Base-by-base conservation (phyloP, 2,329 filamentous ascomycete species). In the Aurifilum marmelostoma region DNA sequence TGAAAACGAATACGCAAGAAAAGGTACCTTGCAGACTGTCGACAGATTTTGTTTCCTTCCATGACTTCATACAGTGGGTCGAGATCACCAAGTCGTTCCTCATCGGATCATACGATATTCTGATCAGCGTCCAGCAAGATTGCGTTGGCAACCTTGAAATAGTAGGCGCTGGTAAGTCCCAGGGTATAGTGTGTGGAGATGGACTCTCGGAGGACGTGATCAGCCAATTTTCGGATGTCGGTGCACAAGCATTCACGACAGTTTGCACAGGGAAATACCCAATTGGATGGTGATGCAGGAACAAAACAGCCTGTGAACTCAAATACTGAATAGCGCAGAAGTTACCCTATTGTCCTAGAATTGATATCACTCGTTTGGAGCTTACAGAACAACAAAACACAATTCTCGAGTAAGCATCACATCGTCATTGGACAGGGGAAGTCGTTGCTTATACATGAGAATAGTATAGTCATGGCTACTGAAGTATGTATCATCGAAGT, bases 251-350 rank as follows among this genome's bases (percentile, higher is more conserved):
- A 18, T 11, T 37, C 27, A 24, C 21, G 24, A 41, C 16, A 8
- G 34, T 37, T 9, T 37, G 34, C 1, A 8, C 12, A 47, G 39
- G 60, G 43, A 47, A 4, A 47, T 3, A 21, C 34, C 24, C 24
- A 50, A 12, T 29, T 47, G 14, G 32, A 63, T n/a, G 14, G 4
- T 29, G 60, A 50, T 27, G 39, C 29, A 24, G 7, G 32, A 16
- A 32, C 0, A 37, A 6, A 43, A 12, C 8, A 47, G 1, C 80
- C 76, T 67, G 79, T n/a, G n/a, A n/a, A n/a, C n/a, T n/a, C n/a
- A n/a, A n/a, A n/a, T n/a, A n/a, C n/a, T n/a, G n/a, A n/a, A n/a
- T n/a, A n/a, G n/a, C n/a, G n/a, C n/a, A n/a, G n/a, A n/a, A n/a
- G n/a, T n/a, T n/a, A n/a, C n/a, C n/a, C n/a, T n/a, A n/a, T n/a